phyloP scores from a whole-genome alignment of 257 asterid genomes.

The Przewalskia tangutica region DNA sequence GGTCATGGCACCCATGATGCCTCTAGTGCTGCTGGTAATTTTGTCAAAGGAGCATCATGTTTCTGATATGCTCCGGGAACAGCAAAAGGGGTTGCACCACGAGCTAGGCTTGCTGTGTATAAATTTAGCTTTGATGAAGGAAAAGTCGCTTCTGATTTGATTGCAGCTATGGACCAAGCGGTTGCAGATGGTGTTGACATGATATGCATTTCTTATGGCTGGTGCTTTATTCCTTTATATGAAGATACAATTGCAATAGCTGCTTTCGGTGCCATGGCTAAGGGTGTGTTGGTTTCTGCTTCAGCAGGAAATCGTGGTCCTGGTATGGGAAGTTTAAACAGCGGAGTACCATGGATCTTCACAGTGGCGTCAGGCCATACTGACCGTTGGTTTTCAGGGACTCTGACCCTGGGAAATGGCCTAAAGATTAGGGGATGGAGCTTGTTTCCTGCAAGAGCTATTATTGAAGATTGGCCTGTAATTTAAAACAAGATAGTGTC shows the following conservation, averaged over 20 bases:
- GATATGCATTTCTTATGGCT: neutral
- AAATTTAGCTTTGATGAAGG: conserved; percentile 7
- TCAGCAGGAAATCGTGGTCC: conserved; percentile 18
- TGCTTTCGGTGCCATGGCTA: conserved; percentile 31
- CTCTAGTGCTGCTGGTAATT: conserved; percentile 5
- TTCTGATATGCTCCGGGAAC: conserved; percentile 11
- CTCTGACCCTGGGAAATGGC: conserved; percentile 21
- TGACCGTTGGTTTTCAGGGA: conserved; percentile 19
- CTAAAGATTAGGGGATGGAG: conserved; percentile 13
- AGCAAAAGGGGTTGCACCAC: neutral
- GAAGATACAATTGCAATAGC: conserved; percentile 22
- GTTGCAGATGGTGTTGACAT: conserved; percentile 7
- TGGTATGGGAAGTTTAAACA: conserved; percentile 7
- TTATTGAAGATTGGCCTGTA: conserved; percentile 9
- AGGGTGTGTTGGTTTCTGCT: conserved; percentile 13
- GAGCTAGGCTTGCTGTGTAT: neutral
- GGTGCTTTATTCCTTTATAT: neutral
- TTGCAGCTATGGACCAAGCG: conserved; percentile 12
- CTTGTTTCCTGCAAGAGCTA: conserved; percentile 16
- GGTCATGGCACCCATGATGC: conserved; percentile 1
- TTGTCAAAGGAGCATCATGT: neutral
- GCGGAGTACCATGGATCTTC: conserved; percentile 33
- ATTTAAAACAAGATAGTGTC: conserved; percentile 16
- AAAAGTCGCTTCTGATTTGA: conserved; percentile 5
- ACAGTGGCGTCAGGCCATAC: conserved; percentile 23